Conservation (phyloP, 2,329 filamentous ascomycete genomes). For the Epichloe elymi region DNA sequence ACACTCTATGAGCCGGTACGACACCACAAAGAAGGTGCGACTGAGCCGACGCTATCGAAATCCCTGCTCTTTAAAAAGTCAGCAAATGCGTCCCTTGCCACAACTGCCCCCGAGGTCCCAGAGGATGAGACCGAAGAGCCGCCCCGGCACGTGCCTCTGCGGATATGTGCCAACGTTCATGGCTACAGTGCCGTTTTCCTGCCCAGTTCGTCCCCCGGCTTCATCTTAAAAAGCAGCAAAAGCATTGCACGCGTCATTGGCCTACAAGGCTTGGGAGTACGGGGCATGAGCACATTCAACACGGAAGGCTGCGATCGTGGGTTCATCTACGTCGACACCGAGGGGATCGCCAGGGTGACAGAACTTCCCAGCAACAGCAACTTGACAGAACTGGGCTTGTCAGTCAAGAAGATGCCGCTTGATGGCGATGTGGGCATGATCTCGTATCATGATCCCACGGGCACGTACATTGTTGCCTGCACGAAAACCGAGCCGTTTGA, state of each 20-base stretch:
- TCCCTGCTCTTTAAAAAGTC: conserved; percentile 67
- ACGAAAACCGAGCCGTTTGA: conserved; percentile 59
- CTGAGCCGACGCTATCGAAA: conserved; percentile 30
- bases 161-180: conserved; percentile 49
- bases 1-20: conserved; percentile 76
- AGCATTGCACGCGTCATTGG: conserved; percentile 63
- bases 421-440: conserved; percentile 58
- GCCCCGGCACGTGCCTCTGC: conserved; percentile 38
- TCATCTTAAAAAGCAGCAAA: conserved; percentile 71
- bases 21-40: conserved; percentile 21
- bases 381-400: conserved; percentile 63
- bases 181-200: conserved; percentile 76
- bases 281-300: conserved; percentile 63
- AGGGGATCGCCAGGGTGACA: conserved; percentile 61
- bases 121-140: conserved; percentile 37
- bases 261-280: conserved; percentile 54
- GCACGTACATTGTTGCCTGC: conserved; percentile 66
- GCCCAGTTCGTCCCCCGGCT: conserved; percentile 60
- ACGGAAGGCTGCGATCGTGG: conserved; percentile 65
- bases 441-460: conserved; percentile 62
- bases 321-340: conserved; percentile 67
- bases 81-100: conserved; percentile 53
- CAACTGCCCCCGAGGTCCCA: conserved; percentile 32
- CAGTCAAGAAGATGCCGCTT: conserved; percentile 57
- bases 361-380: conserved; percentile 54